Percentiles rank a stretch among this genome's conserved stretches.
Evolutionary conservation across 2,329 filamentous ascomycete species (phyloP).

Genomic region (Aspergillus sp.): DNA sequence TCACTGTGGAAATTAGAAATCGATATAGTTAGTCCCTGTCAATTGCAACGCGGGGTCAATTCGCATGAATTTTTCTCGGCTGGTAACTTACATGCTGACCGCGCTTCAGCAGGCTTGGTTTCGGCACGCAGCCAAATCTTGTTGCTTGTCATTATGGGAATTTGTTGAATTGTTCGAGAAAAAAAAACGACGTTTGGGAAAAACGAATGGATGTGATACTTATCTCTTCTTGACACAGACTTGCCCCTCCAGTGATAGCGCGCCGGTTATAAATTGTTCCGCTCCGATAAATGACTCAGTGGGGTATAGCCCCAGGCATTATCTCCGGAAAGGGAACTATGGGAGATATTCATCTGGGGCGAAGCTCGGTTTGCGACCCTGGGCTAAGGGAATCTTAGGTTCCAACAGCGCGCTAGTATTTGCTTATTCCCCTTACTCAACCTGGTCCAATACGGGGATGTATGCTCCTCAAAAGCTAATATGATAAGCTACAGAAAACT

Average conservation of each 20-base stretch:
- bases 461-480: too few relatives aligned
- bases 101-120: constrained; percentile 53
- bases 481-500: too few relatives aligned
- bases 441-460: too few relatives aligned
- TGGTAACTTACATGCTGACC: constrained; percentile 39
- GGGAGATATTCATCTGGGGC: too few relatives aligned
- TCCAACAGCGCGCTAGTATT: too few relatives aligned
- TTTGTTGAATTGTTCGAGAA: constrained; percentile 7
- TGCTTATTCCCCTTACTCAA: too few relatives aligned
- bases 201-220: constrained; percentile 4
- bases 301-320: not conserved
- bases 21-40: constrained; percentile 1
- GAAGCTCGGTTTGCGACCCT: too few relatives aligned
- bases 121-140: constrained; percentile 53
- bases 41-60: not conserved
- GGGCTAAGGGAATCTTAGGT: too few relatives aligned
- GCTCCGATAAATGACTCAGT: constrained; percentile 23
- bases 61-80: constrained; percentile 1
- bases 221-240: constrained; percentile 21
- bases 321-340: too few relatives aligned
- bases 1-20: constrained; percentile 28
- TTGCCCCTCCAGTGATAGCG: constrained; percentile 23
- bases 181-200: constrained; percentile 4
- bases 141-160: constrained; percentile 26
- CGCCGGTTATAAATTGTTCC: constrained; percentile 23